Base-by-base conservation (phyloP, 768 basidiomycete species). In the Sistotremastrum niveocremeum region DNA sequence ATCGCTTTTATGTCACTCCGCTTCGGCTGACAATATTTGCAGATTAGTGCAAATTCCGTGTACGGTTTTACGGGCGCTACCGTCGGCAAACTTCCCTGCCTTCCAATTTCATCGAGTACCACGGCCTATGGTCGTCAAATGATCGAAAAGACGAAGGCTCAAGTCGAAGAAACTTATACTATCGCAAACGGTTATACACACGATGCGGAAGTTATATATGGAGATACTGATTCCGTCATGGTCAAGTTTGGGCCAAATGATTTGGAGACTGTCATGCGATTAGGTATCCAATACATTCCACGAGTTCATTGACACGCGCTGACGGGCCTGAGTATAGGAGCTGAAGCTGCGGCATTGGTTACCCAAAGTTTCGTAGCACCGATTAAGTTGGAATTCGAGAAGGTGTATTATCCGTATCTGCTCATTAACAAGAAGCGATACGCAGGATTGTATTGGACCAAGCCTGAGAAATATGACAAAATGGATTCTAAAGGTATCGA, bases 401-500 rank as follows among this genome's bases (percentile, higher is more conserved):
- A 99, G 61, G 93, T 98, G 4, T 99, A 99, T 65, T 98, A 85
- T 61, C 95, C 95, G 4, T 99, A 98, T 62, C 65, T 99, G 45
- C 79, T 99, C 42, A 99, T 99, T 65, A 98, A 71, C 72, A 99
- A 99, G 67, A 99, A 99, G 65, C 81, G 95, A 39, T 99, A 99
- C 62, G 95, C 95, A 2, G 95, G 95, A 5, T 65, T 98, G 47
- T 98, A 99, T 60, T 99, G 95, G 95, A 98, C 95, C 2, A 81
- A 77, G 52, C 68, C 82, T 8, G 93, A 97, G 37, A 95, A 90
- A 59, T 94, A 86, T 54, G 95, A 99, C 63, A 98, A 98, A 67
- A 98, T 98, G 95, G 95, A 99, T 55, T 84, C 94, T 2, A 99
- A 99, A 66, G 95, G 95, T 57, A 98, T 99, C 48, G 95, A 99